phyloP scores from a whole-genome alignment of 805 yeast species.

The Kodamaea jinghongensis region DNA sequence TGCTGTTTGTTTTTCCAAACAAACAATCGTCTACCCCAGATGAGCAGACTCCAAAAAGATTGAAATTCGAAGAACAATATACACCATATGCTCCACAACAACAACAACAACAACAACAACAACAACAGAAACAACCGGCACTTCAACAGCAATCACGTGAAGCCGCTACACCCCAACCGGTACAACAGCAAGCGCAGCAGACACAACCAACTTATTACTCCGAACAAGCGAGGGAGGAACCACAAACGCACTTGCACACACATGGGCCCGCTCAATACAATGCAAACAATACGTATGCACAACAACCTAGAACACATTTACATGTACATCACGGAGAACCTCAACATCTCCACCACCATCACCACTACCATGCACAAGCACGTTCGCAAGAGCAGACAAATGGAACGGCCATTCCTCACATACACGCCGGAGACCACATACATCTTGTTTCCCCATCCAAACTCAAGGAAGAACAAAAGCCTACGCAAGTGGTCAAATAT shows the following conservation, averaged over 20 bases:
- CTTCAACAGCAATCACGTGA: neutral
- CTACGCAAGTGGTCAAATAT: constrained; percentile 1
- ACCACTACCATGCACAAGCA: constrained; percentile 16
- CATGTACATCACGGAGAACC: constrained; percentile 11
- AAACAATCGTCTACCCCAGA: neutral
- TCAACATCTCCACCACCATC: constrained; percentile 14
- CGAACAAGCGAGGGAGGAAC: too few species aligned
- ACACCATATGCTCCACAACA: neutral
- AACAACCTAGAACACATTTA: too few species aligned
- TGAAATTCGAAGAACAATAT: neutral
- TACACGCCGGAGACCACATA: constrained; percentile 9
- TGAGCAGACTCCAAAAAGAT: neutral
- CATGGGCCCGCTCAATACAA: too few species aligned
- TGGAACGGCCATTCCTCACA: constrained; percentile 10
- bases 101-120: constrained; percentile 4
- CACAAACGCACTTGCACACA: too few species aligned
- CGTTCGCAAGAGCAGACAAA: neutral
- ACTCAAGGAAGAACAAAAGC: neutral
- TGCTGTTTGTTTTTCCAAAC: too few species aligned
- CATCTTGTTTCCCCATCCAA: constrained; percentile 3
- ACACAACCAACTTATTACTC: neutral
- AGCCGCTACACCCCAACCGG: constrained; percentile 2
- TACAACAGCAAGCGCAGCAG: constrained; percentile 5
- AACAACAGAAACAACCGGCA: neutral
- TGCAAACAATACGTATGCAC: too few species aligned